These are phyloP conservation scores for Xylaria sp. DNA, from an alignment of 2,329 filamentous ascomycete genomes.

Conservation along the genomic window DNA sequence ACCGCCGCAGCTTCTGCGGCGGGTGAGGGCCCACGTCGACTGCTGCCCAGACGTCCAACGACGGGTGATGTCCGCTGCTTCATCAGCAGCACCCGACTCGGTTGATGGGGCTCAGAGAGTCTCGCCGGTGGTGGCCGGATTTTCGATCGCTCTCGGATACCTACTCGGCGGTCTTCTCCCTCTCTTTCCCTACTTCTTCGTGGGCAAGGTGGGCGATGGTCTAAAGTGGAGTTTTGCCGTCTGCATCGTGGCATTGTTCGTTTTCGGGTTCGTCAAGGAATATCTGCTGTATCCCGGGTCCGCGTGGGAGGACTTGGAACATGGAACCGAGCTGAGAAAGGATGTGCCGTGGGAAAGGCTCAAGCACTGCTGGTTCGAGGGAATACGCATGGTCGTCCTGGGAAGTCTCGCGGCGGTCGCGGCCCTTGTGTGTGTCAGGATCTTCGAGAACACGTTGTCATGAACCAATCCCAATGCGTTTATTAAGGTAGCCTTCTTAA, in stretches of 20 bases:
- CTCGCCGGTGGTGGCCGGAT: constrained; percentile 57
- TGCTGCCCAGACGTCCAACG: constrained; percentile 12
- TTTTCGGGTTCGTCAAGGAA: constrained; percentile 69
- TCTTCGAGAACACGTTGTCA: constrained; percentile 42
- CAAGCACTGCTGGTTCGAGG: constrained; percentile 47
- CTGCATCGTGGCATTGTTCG: constrained; percentile 62
- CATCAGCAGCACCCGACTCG: constrained; percentile 36
- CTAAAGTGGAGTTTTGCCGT: constrained; percentile 63
- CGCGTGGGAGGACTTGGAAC: constrained; percentile 10
- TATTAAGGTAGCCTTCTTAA: neutral
- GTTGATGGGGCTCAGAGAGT: constrained; percentile 36
- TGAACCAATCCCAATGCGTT: constrained; percentile 7
- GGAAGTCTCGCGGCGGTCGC: constrained; percentile 60
- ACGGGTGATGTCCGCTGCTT: constrained; percentile 7
- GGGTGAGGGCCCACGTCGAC: constrained; percentile 29
- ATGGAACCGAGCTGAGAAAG: constrained; percentile 40
- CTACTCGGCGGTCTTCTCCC: constrained; percentile 73
- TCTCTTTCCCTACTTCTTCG: constrained; percentile 69
- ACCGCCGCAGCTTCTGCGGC: constrained; percentile 28
- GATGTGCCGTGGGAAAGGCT: constrained; percentile 35
- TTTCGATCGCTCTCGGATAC: constrained; percentile 70
- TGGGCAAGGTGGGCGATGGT: constrained; percentile 47
- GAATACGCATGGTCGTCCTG: constrained; percentile 58
- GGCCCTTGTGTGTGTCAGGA: constrained; percentile 56
- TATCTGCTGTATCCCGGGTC: constrained; percentile 38